These are phyloP conservation scores for Saccharomycopsis babjevae DNA, from an alignment of 805 yeast genomes.

Conservation along the genomic window DNA sequence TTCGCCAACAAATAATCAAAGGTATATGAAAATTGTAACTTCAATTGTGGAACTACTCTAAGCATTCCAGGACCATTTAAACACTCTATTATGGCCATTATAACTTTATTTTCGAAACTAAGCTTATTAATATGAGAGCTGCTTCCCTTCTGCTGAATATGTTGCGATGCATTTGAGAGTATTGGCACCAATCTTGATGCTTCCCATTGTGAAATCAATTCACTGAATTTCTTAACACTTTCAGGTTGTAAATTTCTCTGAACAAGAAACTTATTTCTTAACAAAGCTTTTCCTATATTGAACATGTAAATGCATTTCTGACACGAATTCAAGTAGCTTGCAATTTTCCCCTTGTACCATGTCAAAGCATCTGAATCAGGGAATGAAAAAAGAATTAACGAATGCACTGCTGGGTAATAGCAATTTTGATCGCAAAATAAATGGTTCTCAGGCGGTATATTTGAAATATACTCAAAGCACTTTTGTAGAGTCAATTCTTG, in stretches of 20 bases:
- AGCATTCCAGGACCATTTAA: conserved; percentile 42
- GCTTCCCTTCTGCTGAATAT: neutral
- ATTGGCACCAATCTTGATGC: conserved; percentile 20
- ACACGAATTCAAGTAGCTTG: conserved; percentile 37
- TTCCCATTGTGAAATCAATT: conserved; percentile 29
- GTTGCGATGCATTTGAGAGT: conserved; percentile 17
- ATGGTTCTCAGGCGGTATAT: conserved; percentile 29
- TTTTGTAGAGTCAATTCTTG: conserved; percentile 32
- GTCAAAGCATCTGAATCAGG: conserved; percentile 35
- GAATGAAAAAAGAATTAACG: conserved; percentile 53
- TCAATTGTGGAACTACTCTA: conserved; percentile 29
- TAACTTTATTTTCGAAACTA: conserved; percentile 1
- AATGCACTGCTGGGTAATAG: conserved; percentile 41
- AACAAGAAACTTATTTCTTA: conserved; percentile 42
- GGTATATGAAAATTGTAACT: conserved; percentile 29
- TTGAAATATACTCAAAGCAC: conserved; percentile 28
- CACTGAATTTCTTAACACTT: conserved; percentile 27
- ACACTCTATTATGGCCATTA: conserved; percentile 35
- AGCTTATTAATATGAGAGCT: neutral
- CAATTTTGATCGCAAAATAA: conserved; percentile 46
- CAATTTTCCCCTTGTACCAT: conserved; percentile 33
- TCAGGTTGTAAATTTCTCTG: conserved; percentile 40
- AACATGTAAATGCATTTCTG: conserved; percentile 43
- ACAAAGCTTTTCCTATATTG: conserved; percentile 40
- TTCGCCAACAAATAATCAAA: conserved; percentile 20